Evolutionary conservation across 2,329 filamentous ascomycete species (phyloP).

Genomic region (Uncinocarpus reesii): DNA sequence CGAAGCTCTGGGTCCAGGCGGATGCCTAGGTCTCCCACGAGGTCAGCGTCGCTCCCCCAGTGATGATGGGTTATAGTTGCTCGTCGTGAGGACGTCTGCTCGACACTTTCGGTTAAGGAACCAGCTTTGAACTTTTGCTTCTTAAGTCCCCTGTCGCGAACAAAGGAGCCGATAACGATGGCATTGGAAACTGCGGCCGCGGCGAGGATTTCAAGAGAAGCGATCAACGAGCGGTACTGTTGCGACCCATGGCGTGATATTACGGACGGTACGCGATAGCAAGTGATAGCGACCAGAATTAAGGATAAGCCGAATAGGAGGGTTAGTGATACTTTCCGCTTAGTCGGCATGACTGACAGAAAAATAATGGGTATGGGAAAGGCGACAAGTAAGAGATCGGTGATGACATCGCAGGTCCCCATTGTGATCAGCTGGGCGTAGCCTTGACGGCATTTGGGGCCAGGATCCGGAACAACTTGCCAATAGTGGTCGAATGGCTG

Average conservation of each 20-base stretch:
- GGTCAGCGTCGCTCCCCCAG: conserved; percentile 85
- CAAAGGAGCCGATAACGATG: conserved; percentile 82
- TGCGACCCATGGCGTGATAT: conserved; percentile 62
- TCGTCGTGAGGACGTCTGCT: conserved; percentile 30
- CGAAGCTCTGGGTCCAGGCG: conserved; percentile 47
- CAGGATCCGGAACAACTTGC: conserved; percentile 78
- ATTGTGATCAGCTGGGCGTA: conserved; percentile 81
- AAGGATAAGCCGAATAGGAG: conserved; percentile 77
- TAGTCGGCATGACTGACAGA: conserved; percentile 61
- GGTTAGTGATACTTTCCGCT: conserved; percentile 68
- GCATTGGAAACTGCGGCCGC: conserved; percentile 80
- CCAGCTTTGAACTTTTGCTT: conserved; percentile 64
- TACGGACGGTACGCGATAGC: conserved; percentile 70
- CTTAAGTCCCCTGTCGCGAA: conserved; percentile 81
- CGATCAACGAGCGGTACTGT: conserved; percentile 77
- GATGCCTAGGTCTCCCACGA: conserved; percentile 70
- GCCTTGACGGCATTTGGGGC: conserved; percentile 72
- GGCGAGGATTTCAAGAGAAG: conserved; percentile 81
- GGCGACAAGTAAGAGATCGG: conserved; percentile 73
- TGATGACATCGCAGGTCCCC: conserved; percentile 78
- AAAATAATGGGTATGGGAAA: conserved; percentile 87
- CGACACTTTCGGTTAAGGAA: conserved; percentile 42
- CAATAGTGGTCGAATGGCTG: conserved; percentile 64
- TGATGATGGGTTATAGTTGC: conserved; percentile 56
- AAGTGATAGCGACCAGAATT: conserved; percentile 65